Conservation (phyloP, 208 protist genomes). For the Trypanosoma conorhini region DNA sequence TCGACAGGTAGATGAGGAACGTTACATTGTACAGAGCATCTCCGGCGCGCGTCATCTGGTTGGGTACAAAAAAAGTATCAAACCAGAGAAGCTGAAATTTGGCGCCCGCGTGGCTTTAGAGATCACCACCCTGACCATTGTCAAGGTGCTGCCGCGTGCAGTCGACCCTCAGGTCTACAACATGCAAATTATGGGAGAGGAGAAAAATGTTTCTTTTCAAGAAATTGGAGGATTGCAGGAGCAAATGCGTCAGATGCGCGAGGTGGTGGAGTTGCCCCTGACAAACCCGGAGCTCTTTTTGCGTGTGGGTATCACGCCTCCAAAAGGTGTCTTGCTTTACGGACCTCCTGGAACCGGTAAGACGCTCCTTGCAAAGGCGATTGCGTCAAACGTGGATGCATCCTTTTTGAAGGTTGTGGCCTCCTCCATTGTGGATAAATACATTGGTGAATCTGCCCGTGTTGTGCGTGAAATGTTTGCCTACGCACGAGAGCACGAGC, state of each 20-base stretch:
- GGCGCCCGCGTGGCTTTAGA: conserved; percentile 98
- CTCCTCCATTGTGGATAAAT: conserved; percentile 99
- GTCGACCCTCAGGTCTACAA: conserved; percentile 99
- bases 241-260: conserved; percentile 99
- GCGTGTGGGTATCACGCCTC: conserved; percentile 99
- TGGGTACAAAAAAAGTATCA: conserved; percentile 95
- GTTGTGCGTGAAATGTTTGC: conserved; percentile 99
- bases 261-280: conserved; percentile 99
- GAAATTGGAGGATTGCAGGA: conserved; percentile 98
- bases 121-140: conserved; percentile 99
- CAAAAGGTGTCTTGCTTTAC: conserved; percentile 99
- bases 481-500: conserved; percentile 97
- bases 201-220: conserved; percentile 93
- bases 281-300: conserved; percentile 99
- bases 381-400: conserved; percentile 98
- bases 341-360: conserved; percentile 97
- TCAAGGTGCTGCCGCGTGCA: conserved; percentile 98
- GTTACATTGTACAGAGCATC: conserved; percentile 99
- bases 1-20: conserved; percentile 92
- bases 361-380: conserved; percentile 98
- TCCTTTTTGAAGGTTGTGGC: conserved; percentile 99
- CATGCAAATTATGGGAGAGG: conserved; percentile 98
- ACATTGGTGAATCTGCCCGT: conserved; percentile 99
- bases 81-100: conserved; percentile 94
- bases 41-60: conserved; percentile 99